These are phyloP conservation scores for Phytomonas francai DNA, from an alignment of 208 protist genomes.

Conservation along the genomic window DNA sequence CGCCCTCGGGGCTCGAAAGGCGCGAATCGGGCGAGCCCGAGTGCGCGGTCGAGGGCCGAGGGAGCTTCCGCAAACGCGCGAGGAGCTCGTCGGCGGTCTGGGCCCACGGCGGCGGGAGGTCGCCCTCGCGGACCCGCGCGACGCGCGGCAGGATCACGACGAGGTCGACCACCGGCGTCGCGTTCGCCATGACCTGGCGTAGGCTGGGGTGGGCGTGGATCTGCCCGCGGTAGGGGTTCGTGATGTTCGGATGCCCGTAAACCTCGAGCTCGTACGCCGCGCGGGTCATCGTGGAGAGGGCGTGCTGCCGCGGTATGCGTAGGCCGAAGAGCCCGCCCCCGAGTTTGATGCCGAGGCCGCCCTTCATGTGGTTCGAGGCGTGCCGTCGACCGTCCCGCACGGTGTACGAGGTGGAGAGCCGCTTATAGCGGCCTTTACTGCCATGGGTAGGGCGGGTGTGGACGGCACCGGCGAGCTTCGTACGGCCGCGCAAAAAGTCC, in stretches of 20 bases:
- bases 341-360: slow-evolving; percentile 77
- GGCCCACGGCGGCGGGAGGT: neutral
- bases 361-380: slow-evolving; percentile 62
- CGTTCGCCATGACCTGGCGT: slow-evolving; percentile 70
- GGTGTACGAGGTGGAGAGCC: slow-evolving; percentile 44
- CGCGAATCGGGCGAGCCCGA: neutral
- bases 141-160: slow-evolving; percentile 68
- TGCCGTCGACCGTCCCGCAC: slow-evolving; percentile 75
- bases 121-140: slow-evolving; percentile 13
- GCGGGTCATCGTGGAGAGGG: slow-evolving; percentile 57
- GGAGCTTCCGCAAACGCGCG: neutral
- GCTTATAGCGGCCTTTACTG: slow-evolving; percentile 68
- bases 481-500: slow-evolving; percentile 70
- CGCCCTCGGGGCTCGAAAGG: neutral
- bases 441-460: slow-evolving; percentile 85
- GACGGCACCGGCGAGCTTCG: slow-evolving; percentile 66
- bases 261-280: slow-evolving; percentile 68
- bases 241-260: slow-evolving; percentile 86
- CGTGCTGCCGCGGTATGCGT: slow-evolving; percentile 73
- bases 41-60: slow-evolving; percentile 4
- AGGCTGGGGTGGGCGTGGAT: slow-evolving; percentile 64
- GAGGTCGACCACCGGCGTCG: slow-evolving; percentile 31
- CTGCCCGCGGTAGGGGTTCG: slow-evolving; percentile 78
- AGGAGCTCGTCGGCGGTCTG: neutral
- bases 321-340: slow-evolving; percentile 84